phyloP scores from a whole-genome alignment of 768 basidiomycete species.

The Mrakia blollopis region DNA sequence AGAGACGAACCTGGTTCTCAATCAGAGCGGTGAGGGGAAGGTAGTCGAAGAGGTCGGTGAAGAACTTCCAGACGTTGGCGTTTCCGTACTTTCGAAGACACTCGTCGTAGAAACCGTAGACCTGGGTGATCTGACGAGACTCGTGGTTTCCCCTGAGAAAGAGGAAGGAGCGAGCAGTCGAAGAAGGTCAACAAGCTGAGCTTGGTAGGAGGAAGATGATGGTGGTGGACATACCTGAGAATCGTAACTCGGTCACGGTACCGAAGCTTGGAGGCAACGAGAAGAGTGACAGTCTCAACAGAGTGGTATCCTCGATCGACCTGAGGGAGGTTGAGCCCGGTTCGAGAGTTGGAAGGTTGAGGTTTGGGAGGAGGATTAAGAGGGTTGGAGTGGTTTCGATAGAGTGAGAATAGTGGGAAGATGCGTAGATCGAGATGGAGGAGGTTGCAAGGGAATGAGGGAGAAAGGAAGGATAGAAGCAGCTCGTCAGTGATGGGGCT shows the following conservation, averaged over 20 bases:
- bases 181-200: background rate
- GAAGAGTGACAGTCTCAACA: conserved; percentile 94
- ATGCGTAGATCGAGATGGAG: too few species aligned
- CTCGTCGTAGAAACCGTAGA: conserved; percentile 99
- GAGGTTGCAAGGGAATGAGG: background rate
- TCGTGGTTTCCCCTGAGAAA: conserved; percentile 76
- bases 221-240: conserved; percentile 51
- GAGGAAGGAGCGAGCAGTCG: background rate
- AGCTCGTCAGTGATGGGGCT: background rate
- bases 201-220: background rate
- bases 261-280: conserved; percentile 93
- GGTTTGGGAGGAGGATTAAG: background rate
- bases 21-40: conserved; percentile 95
- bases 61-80: conserved; percentile 99
- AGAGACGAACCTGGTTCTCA: conserved; percentile 86
- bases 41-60: conserved; percentile 97
- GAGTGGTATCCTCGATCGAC: conserved; percentile 71
- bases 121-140: conserved; percentile 98
- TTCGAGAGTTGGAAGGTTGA: background rate
- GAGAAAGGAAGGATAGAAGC: background rate
- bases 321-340: background rate
- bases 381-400: too few species aligned
- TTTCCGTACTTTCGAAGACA: conserved; percentile 99
- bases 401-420: too few species aligned
- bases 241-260: conserved; percentile 98